Percentiles rank a stretch among this genome's conserved stretches.
Evolutionary conservation across 257 asterid species (phyloP).

Genomic region (Fraxinus quadrangulata): DNA sequence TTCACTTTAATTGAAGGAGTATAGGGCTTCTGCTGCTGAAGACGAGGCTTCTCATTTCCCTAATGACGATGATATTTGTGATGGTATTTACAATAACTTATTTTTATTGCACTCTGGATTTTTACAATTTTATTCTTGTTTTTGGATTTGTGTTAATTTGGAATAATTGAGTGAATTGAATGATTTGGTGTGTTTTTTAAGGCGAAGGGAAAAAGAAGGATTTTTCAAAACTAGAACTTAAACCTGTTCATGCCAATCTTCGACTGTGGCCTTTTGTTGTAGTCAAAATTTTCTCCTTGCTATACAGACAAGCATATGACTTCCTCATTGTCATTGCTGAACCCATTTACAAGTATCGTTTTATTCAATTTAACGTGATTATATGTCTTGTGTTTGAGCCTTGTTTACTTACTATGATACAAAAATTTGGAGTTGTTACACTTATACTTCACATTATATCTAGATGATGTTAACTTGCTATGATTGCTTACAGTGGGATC

Average conservation of each 20-base stretch:
- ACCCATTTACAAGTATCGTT: slow-evolving; percentile 83
- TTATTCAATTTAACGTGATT: neutral
- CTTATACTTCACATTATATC: too few species aligned
- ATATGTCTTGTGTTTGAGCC: neutral
- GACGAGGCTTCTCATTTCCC: too few species aligned
- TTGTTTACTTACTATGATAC: neutral
- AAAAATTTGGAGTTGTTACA: neutral
- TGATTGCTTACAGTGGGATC: too few species aligned
- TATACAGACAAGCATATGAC: slow-evolving; percentile 92
- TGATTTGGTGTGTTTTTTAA: slow-evolving; percentile 22
- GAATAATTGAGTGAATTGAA: slow-evolving; percentile 9
- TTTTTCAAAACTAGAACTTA: slow-evolving; percentile 84
- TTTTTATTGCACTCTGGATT: too few species aligned
- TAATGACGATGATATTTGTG: too few species aligned
- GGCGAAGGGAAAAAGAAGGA: slow-evolving; percentile 84
- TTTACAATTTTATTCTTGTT: too few species aligned
- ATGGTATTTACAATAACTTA: too few species aligned
- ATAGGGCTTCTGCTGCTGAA: too few species aligned
- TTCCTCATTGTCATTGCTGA: slow-evolving; percentile 98
- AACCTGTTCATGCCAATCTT: slow-evolving; percentile 72
- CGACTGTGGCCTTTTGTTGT: slow-evolving; percentile 95
- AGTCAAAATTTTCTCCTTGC: slow-evolving; percentile 87
- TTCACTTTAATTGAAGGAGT: slow-evolving; percentile 39
- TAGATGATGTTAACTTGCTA: too few species aligned
- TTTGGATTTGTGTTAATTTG: slow-evolving; percentile 14